phyloP scores from a whole-genome alignment of 441 rosid species.

The Oxalis stricta region DNA sequence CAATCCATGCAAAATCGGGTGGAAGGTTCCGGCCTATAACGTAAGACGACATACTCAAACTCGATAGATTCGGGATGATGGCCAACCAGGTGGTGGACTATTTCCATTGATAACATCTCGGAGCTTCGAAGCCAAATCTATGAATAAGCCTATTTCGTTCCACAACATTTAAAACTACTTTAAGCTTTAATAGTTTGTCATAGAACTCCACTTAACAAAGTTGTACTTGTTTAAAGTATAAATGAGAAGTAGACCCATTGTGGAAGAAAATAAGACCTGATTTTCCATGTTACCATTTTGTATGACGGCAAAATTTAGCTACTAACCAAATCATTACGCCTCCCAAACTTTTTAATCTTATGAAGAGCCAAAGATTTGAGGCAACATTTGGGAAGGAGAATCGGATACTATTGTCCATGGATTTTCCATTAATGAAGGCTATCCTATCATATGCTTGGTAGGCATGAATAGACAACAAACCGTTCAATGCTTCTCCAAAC shows the following conservation, averaged over 20 bases:
- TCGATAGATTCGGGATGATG: conserved; percentile 75
- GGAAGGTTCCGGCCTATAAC: conserved; percentile 86
- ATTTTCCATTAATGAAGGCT: conserved; percentile 71
- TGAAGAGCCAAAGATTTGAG: conserved; percentile 85
- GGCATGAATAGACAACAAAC: conserved; percentile 72
- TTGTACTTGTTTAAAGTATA: conserved; percentile 76
- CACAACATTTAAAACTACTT: conserved; percentile 79
- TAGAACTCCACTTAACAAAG: conserved; percentile 58
- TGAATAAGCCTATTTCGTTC: conserved; percentile 75
- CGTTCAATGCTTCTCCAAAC: conserved; percentile 94
- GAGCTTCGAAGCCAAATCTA: conserved; percentile 81
- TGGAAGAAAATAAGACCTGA: conserved; percentile 70
- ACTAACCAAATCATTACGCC: conserved; percentile 94
- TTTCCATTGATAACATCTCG: conserved; percentile 51
- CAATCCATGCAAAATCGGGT: conserved; percentile 69
- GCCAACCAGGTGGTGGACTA: conserved; percentile 92
- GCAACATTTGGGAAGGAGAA: conserved; percentile 63
- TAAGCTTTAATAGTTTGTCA: conserved; percentile 88
- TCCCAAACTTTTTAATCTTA: conserved; percentile 81
- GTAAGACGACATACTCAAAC: conserved; percentile 77
- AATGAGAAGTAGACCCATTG: conserved; percentile 91
- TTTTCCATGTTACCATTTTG: conserved; percentile 69
- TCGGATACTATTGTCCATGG: conserved; percentile 81
- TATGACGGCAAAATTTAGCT: conserved; percentile 87
- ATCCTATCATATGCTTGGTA: conserved; percentile 82